phyloP scores from a whole-genome alignment of 441 rosid genomes.

The Erodium texanum region DNA sequence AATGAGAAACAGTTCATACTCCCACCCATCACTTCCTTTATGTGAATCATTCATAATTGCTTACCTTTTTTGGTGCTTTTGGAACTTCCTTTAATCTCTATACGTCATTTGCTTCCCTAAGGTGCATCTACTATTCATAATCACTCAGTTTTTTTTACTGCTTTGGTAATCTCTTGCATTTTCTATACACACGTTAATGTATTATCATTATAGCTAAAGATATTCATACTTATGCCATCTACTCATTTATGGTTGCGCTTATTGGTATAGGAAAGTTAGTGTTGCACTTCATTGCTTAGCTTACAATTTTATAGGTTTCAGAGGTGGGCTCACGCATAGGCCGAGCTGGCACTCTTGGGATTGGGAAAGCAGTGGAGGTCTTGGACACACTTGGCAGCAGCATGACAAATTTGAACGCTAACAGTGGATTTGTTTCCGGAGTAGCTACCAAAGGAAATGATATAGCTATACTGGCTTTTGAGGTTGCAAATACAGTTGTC shows the following conservation, averaged over 20 bases:
- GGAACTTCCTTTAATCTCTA: background rate
- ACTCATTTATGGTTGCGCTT: background rate
- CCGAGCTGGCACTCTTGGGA: constrained; percentile 76
- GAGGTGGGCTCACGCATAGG: constrained; percentile 82
- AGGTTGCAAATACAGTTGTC: constrained; percentile 91
- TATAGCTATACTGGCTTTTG: constrained; percentile 80
- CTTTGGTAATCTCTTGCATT: background rate
- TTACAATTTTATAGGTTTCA: constrained; percentile 51
- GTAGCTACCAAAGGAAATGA: constrained; percentile 76
- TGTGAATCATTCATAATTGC: constrained; percentile 1
- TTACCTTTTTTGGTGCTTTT: background rate
- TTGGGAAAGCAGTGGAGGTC: constrained; percentile 89
- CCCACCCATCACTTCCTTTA: background rate
- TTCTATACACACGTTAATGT: background rate
- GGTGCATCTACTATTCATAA: background rate
- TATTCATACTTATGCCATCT: background rate
- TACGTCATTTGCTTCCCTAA: background rate
- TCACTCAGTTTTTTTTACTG: background rate
- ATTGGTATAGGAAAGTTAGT: background rate
- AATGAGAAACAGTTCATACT: background rate
- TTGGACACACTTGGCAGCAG: constrained; percentile 95
- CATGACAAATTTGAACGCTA: constrained; percentile 68
- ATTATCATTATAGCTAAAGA: background rate
- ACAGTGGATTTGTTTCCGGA: constrained; percentile 70
- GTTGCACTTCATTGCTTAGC: constrained; percentile 4